phyloP scores from a whole-genome alignment of 2,329 filamentous ascomycete genomes.

The Exophiala spinifera region DNA sequence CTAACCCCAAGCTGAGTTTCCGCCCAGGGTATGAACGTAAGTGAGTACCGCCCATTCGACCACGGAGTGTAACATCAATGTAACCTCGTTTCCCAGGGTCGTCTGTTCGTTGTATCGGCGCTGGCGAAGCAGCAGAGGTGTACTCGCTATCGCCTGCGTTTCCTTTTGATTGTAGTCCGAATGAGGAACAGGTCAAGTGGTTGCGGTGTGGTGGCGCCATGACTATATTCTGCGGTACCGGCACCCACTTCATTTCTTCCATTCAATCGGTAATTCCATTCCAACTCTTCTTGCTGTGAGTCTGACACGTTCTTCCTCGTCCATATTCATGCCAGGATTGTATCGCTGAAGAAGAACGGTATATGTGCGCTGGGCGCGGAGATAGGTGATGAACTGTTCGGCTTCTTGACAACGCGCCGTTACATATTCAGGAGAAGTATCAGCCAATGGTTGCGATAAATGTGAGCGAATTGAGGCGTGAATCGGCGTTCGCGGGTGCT shows the following conservation, averaged over 20 bases:
- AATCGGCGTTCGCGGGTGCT: slow-evolving; percentile 54
- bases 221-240: no score
- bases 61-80: no score
- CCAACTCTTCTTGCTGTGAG: slow-evolving; percentile 84
- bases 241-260: slow-evolving; percentile 3
- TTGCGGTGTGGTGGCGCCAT: no score
- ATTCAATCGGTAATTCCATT: slow-evolving; percentile 70
- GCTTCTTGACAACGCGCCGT: slow-evolving; percentile 49
- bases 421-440: slow-evolving; percentile 24
- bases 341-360: slow-evolving; percentile 80
- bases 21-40: no score
- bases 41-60: no score
- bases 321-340: slow-evolving; percentile 88
- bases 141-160: no score
- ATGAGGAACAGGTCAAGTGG: no score
- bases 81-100: no score
- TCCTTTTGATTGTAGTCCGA: no score
- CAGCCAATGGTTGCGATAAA: slow-evolving; percentile 47
- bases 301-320: slow-evolving; percentile 76
- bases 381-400: slow-evolving; percentile 77
- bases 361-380: slow-evolving; percentile 82
- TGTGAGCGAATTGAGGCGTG: slow-evolving; percentile 66
- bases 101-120: no score
- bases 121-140: no score
- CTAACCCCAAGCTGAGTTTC: no score